Evolutionary conservation across 352 stramenopile species (phyloP).

Genomic region (Thraustochytrium sp.): DNA sequence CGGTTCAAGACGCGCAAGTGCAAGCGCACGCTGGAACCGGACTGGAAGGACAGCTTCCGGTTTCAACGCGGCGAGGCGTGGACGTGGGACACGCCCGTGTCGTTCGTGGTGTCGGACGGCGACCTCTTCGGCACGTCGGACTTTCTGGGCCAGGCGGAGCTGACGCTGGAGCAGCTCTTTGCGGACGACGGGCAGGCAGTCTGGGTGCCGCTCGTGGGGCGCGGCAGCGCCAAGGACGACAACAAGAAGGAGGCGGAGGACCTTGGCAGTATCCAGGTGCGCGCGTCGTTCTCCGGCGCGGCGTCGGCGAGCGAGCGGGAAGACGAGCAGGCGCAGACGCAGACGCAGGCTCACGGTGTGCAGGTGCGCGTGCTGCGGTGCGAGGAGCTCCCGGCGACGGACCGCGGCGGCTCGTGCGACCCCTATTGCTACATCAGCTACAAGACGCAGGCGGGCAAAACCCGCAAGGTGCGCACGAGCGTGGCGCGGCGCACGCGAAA

Average conservation of each 20-base stretch:
- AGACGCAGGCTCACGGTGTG: background rate
- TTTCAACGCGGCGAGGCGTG: background rate
- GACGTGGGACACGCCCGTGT: background rate
- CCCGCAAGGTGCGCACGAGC: background rate
- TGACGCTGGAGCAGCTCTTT: background rate
- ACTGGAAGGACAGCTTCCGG: conserved; percentile 23
- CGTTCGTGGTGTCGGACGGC: background rate
- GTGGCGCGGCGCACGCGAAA: background rate
- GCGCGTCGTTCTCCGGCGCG: background rate
- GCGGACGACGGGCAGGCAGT: background rate
- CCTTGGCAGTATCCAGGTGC: conserved; percentile 23
- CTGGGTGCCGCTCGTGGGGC: background rate
- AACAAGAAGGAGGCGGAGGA: background rate
- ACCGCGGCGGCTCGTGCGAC: background rate
- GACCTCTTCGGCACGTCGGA: conserved; percentile 28
- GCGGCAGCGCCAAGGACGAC: background rate
- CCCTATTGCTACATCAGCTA: background rate
- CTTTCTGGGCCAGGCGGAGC: background rate
- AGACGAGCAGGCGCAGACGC: too few relatives aligned
- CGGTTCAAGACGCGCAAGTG: background rate
- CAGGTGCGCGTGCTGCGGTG: background rate
- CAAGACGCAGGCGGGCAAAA: background rate
- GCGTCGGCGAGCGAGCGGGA: too few relatives aligned
- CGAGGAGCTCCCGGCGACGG: background rate
- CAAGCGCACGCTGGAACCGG: background rate